phyloP scores from a whole-genome alignment of 2,329 filamentous ascomycete species.

The Cladosporium sp. region DNA sequence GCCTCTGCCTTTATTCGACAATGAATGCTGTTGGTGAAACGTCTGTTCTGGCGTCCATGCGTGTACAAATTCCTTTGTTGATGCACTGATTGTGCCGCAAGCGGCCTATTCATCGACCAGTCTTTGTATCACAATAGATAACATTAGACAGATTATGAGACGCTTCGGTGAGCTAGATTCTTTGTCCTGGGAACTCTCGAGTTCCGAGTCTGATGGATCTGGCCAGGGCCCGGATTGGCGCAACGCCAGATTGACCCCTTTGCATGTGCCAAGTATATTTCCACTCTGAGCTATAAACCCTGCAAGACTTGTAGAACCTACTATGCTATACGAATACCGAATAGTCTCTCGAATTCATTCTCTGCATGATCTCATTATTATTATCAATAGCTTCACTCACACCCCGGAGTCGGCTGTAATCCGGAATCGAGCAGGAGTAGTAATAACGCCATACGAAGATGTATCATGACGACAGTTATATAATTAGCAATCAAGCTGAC shows the following conservation, averaged over 20 bases:
- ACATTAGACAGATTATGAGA: background rate
- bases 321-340: too few species aligned
- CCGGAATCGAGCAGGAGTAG: too few species aligned
- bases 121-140: background rate
- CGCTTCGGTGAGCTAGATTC: background rate
- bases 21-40: background rate
- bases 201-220: background rate
- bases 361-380: too few species aligned
- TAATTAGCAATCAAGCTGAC: too few species aligned
- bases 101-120: background rate
- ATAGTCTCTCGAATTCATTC: too few species aligned
- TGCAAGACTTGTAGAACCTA: too few species aligned
- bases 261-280: background rate
- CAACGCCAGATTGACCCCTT: background rate
- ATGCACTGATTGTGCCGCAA: conserved; percentile 6
- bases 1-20: conserved; percentile 8
- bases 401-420: too few species aligned
- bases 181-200: background rate
- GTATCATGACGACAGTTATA: too few species aligned
- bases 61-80: background rate
- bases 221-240: background rate
- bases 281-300: too few species aligned
- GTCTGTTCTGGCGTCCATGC: background rate
- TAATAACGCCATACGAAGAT: too few species aligned
- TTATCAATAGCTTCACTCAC: too few species aligned